Percentiles rank a stretch among this genome's conserved stretches.
Evolutionary conservation across 257 asterid species (phyloP).

Genomic region (Solanum rostratum): DNA sequence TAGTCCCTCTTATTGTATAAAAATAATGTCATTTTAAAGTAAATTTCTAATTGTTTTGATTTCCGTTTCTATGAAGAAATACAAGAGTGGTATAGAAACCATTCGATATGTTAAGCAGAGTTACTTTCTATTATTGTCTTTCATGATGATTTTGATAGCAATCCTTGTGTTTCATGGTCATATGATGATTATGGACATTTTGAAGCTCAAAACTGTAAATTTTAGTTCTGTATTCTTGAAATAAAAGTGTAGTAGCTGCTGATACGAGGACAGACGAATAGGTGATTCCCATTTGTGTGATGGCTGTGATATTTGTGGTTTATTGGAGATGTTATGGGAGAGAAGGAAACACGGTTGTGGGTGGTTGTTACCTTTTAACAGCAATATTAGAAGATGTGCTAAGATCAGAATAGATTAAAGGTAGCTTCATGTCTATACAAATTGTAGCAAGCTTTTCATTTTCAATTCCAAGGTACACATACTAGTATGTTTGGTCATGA

Average conservation of each 20-base stretch:
- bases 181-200: background rate
- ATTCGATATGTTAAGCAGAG: background rate
- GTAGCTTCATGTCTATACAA: background rate
- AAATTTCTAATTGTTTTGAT: background rate
- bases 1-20: background rate
- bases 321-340: conserved; percentile 83
- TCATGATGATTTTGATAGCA: background rate
- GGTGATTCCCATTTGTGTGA: conserved; percentile 57
- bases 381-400: conserved; percentile 55
- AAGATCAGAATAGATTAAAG: conserved; percentile 56
- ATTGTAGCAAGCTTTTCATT: background rate
- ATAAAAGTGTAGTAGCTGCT: background rate
- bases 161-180: background rate
- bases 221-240: background rate
- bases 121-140: background rate
- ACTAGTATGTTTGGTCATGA: background rate
- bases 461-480: background rate
- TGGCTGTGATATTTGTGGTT: conserved; percentile 33
- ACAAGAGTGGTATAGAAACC: background rate
- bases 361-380: conserved; percentile 69
- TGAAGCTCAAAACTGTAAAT: background rate
- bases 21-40: background rate
- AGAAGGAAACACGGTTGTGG: conserved; percentile 37
- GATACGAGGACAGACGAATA: conserved; percentile 36
- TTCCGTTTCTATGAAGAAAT: background rate